phyloP scores from a whole-genome alignment of 2,329 filamentous ascomycete genomes.

The Penicillium corylophilum region DNA sequence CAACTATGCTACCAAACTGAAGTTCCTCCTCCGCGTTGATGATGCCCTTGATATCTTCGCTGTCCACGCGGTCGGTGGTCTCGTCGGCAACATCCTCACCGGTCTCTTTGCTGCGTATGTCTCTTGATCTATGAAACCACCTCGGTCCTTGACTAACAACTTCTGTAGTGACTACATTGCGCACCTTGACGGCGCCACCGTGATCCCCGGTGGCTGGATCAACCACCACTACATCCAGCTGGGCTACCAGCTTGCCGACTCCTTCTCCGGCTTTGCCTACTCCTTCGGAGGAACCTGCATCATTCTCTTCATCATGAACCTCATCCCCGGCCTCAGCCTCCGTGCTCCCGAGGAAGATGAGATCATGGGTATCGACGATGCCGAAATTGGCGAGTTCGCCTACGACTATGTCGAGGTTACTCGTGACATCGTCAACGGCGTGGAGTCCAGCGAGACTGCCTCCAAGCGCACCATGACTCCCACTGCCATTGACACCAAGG shows the following conservation, averaged over 20 bases:
- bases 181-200: conserved; percentile 68
- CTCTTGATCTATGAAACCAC: neutral
- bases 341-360: conserved; percentile 76
- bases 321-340: conserved; percentile 72
- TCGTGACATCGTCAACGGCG: conserved; percentile 61
- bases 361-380: conserved; percentile 81
- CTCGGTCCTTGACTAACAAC: conserved; percentile 9
- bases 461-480: conserved; percentile 34
- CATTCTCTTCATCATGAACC: conserved; percentile 77
- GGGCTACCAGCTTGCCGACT: conserved; percentile 80
- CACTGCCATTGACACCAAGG: conserved; percentile 26
- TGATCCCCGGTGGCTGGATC: conserved; percentile 75
- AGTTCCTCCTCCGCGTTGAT: conserved; percentile 77
- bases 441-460: conserved; percentile 26
- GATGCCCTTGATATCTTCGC: conserved; percentile 88
- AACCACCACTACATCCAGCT: conserved; percentile 82
- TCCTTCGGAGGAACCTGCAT: conserved; percentile 75
- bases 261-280: conserved; percentile 71
- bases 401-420: conserved; percentile 89
- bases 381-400: conserved; percentile 91
- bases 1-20: conserved; percentile 90
- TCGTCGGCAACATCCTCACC: conserved; percentile 76
- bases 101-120: conserved; percentile 75
- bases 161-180: conserved; percentile 71
- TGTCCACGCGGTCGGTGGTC: conserved; percentile 73